Evolutionary conservation across 169 alveolate genomes (phyloP), one percentile per base, ranked within the genome.

Genomic region (Plasmodium chabaudi): DNA sequence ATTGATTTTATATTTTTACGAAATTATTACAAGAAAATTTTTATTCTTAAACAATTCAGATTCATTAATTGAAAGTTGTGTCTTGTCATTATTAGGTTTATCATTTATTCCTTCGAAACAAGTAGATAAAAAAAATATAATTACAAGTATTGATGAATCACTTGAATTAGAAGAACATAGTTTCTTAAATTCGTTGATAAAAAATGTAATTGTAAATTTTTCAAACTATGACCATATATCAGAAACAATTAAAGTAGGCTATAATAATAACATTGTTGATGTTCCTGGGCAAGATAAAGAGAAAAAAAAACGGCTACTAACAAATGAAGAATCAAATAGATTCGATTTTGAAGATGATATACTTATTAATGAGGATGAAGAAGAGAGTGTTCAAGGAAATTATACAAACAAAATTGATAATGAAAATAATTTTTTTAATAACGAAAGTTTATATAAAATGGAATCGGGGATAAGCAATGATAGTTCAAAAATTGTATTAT

Each of bases 1-100:
- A 70, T 65, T 86, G 2, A 86, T 86, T 57, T 64, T 86, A n/a
- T 86, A 86, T 13, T 86, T 86, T 86, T 86, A 57, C 47, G 91
- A 86, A 86, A 39, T 86, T 21, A 70, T 86, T 0, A 86, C 75
- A 12, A 69, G 87, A 19, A 86, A 86, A 39, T 86, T 46, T 71
- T 9, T 86, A 4, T 86, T 86, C 7, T 42, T 86, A 19, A 86
- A 86, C 42, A 60, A 55, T 55, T 25, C 87, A n/a, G 91, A 86
- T 51, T 59, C 87, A 21, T 19, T 86, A 21, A 51, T 86, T 27
- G 87, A 86, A 63, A 86, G 61, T 86, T 86, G 74, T 21, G 46
- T 86, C 1, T 17, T 86, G 17, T 57, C 86, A 5, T 55, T 86
- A 25, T 55, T 86, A n/a, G 91, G 91, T 5, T 17, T 86, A 13